Conservation (phyloP, 768 basidiomycete species). For the Termitomyces sp. region DNA sequence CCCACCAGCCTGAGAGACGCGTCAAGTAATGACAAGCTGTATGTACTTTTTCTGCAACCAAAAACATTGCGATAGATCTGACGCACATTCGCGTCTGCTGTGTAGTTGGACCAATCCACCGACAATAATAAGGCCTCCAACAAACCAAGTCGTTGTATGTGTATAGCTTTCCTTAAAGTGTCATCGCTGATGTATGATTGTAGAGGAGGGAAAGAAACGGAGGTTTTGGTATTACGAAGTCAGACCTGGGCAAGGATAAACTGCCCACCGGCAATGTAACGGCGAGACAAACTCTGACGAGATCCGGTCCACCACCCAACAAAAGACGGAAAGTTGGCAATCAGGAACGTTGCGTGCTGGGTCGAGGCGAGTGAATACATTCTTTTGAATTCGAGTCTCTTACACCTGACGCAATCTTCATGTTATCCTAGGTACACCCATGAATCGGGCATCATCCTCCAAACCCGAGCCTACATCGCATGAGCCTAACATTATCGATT, state of each 20-base stretch:
- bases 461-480: neutral
- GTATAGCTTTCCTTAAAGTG: neutral
- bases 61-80: neutral
- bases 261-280: neutral
- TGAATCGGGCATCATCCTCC: neutral
- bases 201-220: slow-evolving; percentile 1
- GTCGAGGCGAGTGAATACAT: neutral
- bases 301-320: neutral
- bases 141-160: neutral
- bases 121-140: neutral
- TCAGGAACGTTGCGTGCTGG: neutral
- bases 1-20: slow-evolving; percentile 7
- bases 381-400: neutral
- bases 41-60: neutral
- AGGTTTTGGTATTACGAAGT: neutral
- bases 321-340: slow-evolving; percentile 2
- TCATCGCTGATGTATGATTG: neutral
- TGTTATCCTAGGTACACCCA: neutral
- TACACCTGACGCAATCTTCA: neutral
- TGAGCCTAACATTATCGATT: neutral
- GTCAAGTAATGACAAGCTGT: slow-evolving; percentile 1
- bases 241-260: neutral
- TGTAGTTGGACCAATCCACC: slow-evolving; percentile 6
- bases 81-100: neutral
- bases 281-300: neutral